Conservation (phyloP, 257 asterid genomes). For the Fraxinus americana region DNA sequence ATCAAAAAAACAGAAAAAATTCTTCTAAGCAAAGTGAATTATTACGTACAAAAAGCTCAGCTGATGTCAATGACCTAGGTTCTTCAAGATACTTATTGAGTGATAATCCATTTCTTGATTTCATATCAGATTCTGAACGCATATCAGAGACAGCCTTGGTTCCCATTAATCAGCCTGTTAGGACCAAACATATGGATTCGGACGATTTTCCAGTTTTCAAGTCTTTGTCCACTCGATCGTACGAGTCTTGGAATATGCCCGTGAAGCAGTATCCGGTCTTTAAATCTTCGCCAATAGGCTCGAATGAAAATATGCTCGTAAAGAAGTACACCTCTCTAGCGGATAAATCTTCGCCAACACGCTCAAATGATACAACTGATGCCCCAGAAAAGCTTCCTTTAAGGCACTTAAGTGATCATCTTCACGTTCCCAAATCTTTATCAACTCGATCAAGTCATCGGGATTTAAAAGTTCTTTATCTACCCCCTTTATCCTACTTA, state of each 20-base stretch:
- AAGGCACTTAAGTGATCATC: constrained; percentile 30
- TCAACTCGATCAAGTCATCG: constrained; percentile 33
- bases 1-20: constrained; percentile 35
- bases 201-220: constrained; percentile 33
- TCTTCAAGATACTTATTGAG: constrained; percentile 53
- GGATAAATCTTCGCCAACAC: constrained; percentile 23
- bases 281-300: neutral
- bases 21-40: constrained; percentile 34
- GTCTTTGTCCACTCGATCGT: constrained; percentile 48
- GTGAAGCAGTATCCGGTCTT: neutral
- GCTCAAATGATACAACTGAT: neutral
- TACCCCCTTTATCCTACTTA: neutral
- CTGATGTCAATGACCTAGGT: constrained; percentile 47
- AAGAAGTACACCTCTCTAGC: neutral
- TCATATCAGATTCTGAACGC: constrained; percentile 27
- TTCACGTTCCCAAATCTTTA: constrained; percentile 36
- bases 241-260: constrained; percentile 33
- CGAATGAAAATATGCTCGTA: neutral
- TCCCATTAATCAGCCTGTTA: constrained; percentile 25
- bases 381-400: constrained; percentile 15
- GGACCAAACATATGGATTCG: constrained; percentile 23
- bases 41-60: constrained; percentile 68
- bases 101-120: constrained; percentile 45
- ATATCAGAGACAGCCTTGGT: constrained; percentile 23
- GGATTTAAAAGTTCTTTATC: constrained; percentile 28